Conservation (phyloP, 306 rosid species). For the Quercus alba region DNA sequence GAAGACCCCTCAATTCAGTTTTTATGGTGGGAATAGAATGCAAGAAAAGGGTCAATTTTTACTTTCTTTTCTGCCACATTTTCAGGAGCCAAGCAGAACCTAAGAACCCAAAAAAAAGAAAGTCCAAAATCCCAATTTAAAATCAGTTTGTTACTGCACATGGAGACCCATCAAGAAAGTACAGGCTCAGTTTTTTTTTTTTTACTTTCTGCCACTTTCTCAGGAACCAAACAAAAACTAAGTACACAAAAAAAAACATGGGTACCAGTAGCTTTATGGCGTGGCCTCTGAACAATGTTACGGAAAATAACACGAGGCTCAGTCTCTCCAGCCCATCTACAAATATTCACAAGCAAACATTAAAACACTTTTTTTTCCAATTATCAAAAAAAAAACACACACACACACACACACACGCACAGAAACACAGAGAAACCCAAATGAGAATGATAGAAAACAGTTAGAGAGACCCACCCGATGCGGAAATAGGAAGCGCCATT, state of each 20-base stretch:
- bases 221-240: neutral
- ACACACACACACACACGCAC: no score
- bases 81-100: neutral
- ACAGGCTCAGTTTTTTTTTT: neutral
- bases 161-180: neutral
- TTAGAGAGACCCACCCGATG: conserved; percentile 47
- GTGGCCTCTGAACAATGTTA: conserved; percentile 98
- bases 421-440: neutral
- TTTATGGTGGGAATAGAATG: neutral
- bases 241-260: neutral
- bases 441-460: neutral
- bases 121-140: no score
- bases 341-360: conserved; percentile 12
- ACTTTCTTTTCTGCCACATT: neutral
- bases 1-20: neutral
- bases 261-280: conserved; percentile 84
- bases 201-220: neutral
- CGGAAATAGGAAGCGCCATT: conserved; percentile 88
- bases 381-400: no score
- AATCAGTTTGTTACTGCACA: no score
- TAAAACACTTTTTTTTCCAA: neutral
- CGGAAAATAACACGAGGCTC: conserved; percentile 96
- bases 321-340: conserved; percentile 92
- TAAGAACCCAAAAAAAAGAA: neutral
- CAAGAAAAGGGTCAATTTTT: neutral